Base-by-base conservation (phyloP, 768 basidiomycete genomes). In the Boletus insuetus region DNA sequence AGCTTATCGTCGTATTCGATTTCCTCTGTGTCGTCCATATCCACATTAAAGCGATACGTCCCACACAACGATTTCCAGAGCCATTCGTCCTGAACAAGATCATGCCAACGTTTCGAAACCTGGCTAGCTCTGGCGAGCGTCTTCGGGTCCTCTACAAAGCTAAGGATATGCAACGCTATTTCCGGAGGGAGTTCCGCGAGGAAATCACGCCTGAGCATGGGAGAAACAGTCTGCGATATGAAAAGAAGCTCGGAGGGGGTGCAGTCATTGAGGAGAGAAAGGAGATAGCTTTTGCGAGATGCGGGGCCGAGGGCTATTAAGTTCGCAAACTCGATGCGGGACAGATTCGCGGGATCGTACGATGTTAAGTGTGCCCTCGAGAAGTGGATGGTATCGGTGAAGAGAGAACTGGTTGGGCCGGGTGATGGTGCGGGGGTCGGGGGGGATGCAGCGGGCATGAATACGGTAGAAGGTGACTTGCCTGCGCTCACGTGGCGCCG, bases 41-140 rank as follows among this genome's bases (percentile, higher is more conserved):
- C 63, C 50, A 53, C 37, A 51, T 66, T 63, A 60, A 84, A 89
- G 7, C 78, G 79, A 65, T 84, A 80, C 17, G 74, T 63, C 12
- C 74, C 69, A 64, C 87, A 93, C 83, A 96, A 82, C 12, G 77
- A 63, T 69, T 82, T 85, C 95, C 94, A 98, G 12, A 91, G 75
- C 58, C 75, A 79, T 59, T 95, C 91, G 63, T 94, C 93, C 43
- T 77, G 72, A 8, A 86, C 77, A 7, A 97, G 78, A 16, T 68
- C 72, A 14, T 78, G 72, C 95, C 95, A 98, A 46, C 78, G 77
- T 50, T 76, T 74, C 61, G 85, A 87, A 29, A 95, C 94, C 34
- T 80, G 77, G 39, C 80, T 76, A 0, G 87, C 87, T 12, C 90
- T 75, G 0, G 83, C 76, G 11, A 97, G 82, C 0, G 87, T 85